Evolutionary conservation across 139 green algal genomes (phyloP).

Genomic region (Chlamydomonas sphaeroides): DNA sequence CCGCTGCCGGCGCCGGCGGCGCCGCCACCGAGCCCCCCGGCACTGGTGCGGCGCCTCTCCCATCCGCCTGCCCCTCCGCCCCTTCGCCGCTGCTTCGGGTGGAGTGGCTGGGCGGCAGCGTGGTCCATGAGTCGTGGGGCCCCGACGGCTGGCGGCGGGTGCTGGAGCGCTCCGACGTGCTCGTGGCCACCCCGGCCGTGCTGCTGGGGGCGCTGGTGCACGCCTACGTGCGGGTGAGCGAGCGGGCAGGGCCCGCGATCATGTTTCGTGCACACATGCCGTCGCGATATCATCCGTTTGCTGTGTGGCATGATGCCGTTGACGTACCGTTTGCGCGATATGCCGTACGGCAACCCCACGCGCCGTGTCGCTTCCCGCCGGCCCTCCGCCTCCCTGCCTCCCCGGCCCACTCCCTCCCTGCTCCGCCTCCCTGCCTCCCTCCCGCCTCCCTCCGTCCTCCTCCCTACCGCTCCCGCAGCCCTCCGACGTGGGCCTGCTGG

Average conservation of each 20-base stretch:
- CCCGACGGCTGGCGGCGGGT: neutral
- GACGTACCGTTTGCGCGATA: no score
- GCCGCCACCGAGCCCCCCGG: no score
- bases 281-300: no score
- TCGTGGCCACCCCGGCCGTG: conserved; percentile 35
- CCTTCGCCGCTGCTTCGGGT: neutral
- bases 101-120: conserved; percentile 1
- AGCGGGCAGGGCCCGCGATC: no score
- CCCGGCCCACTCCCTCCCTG: neutral
- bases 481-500: conserved; percentile 26
- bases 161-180: conserved; percentile 4
- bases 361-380: no score
- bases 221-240: conserved; percentile 12
- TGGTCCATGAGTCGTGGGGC: neutral
- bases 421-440: neutral
- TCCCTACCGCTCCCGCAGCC: conserved; percentile 3
- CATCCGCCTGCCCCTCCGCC: no score
- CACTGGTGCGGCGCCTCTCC: no score
- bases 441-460: neutral
- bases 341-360: no score
- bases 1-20: no score
- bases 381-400: neutral
- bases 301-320: no score
- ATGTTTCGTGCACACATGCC: no score
- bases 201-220: conserved; percentile 41